Evolutionary conservation across 2,329 filamentous ascomycete species (phyloP).

Genomic region (Xenosphaeropsis pyriputrescens): DNA sequence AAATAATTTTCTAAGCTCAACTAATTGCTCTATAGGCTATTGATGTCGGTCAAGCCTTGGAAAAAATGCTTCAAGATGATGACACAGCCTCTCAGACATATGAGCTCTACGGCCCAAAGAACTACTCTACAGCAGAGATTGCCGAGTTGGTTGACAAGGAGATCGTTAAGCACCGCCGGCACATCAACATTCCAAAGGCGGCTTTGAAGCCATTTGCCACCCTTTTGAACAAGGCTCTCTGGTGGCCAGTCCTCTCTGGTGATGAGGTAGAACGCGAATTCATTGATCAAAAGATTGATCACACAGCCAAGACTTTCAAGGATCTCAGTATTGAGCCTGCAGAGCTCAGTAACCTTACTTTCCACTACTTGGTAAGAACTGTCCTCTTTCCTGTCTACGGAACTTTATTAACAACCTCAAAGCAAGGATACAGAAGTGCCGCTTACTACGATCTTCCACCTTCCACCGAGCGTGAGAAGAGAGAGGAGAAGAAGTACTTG

Average conservation of each 20-base stretch:
- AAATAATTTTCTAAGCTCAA: background rate
- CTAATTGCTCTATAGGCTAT: constrained; percentile 43
- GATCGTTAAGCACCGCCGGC: constrained; percentile 77
- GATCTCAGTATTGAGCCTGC: constrained; percentile 82
- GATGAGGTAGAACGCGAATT: constrained; percentile 89
- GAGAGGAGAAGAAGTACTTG: constrained; percentile 91
- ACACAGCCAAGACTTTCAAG: constrained; percentile 84
- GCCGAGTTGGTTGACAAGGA: constrained; percentile 79
- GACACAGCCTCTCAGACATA: constrained; percentile 80
- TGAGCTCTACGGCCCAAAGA: constrained; percentile 85
- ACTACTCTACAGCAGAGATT: constrained; percentile 83
- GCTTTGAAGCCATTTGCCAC: constrained; percentile 63
- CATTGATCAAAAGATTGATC: constrained; percentile 84
- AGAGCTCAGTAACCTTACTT: constrained; percentile 76
- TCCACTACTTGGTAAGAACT: constrained; percentile 73
- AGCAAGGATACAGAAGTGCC: constrained; percentile 84
- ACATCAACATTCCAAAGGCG: constrained; percentile 79
- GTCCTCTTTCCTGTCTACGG: background rate
- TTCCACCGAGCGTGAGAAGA: constrained; percentile 85
- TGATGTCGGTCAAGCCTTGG: constrained; percentile 79
- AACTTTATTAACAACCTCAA: constrained; percentile 20
- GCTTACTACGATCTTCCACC: constrained; percentile 88
- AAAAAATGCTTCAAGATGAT: constrained; percentile 84
- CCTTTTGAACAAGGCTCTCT: constrained; percentile 67
- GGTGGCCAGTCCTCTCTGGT: constrained; percentile 74